Percentiles rank a stretch among this genome's conserved stretches.
Conservation (phyloP, 2,329 filamentous ascomycete species). For the Trichoderma breve region DNA sequence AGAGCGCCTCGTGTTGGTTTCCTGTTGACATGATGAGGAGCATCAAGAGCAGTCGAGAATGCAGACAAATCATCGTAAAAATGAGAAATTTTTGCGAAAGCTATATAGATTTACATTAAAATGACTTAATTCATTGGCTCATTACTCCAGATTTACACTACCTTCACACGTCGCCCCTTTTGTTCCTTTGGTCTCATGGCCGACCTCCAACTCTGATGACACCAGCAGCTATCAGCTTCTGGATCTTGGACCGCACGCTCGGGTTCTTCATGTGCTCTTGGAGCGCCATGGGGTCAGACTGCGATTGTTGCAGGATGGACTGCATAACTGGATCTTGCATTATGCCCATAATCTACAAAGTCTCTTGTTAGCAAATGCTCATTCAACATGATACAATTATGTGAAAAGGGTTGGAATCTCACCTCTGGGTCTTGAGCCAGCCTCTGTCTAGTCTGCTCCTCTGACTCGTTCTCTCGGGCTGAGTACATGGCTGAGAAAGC, state of each 20-base stretch:
- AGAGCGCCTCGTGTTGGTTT: neutral
- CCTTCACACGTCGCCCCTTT: neutral
- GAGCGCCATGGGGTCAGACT: constrained; percentile 85
- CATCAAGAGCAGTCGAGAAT: neutral
- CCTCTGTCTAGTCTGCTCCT: constrained; percentile 91
- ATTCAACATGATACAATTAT: neutral
- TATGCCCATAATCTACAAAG: constrained; percentile 71
- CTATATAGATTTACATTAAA: neutral
- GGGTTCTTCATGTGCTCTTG: constrained; percentile 98
- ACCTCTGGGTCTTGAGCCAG: constrained; percentile 89
- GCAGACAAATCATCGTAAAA: neutral
- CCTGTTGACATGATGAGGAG: neutral
- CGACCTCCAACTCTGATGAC: constrained; percentile 73
- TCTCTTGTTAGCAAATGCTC: neutral
- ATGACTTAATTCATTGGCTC: constrained; percentile 12
- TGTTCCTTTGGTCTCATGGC: neutral
- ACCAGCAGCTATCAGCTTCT: constrained; percentile 90
- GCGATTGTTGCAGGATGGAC: constrained; percentile 92
- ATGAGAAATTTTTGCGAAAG: neutral
- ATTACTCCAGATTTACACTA: constrained; percentile 12
- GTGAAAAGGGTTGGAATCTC: constrained; percentile 34
- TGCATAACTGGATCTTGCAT: constrained; percentile 98
- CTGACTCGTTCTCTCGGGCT: constrained; percentile 88
- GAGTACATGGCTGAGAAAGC: constrained; percentile 86
- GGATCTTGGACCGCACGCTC: constrained; percentile 79